Evolutionary conservation across 805 yeast genomes (phyloP), one percentile per base, ranked within the genome.

Genomic region (Ogataea thermomethanolica): DNA sequence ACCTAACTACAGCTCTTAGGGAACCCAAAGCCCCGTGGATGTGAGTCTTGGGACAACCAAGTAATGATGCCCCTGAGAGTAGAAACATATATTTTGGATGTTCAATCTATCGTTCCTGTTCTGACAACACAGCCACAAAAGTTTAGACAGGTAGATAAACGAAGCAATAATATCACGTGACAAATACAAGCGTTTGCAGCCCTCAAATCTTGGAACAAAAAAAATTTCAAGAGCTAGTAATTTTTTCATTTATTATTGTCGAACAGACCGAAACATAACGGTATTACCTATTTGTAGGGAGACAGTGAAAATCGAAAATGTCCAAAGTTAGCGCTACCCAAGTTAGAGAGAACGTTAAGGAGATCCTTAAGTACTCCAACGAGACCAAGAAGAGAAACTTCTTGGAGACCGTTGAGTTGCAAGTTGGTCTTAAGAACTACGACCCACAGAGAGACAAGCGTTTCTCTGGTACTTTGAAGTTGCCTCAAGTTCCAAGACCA

Each of bases 391-490:
- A 93, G 96, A 90, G 99, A 84, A 93, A 93, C 95, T 93, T 93
- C 80, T 85, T 91, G 76, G 99, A 93, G 84, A 91, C 99, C 74
- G 90, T 93, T 66, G 99, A 93, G 80, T 81, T 93, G 71, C 99
- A 93, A 80, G 95, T 93, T 69, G 99, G 99, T 75, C 83, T 93
- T 65, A 93, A 93, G 90, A 93, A 93, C 95, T 93, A 93, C 78
- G 99, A 93, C 74, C 98, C 99, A 70, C 99, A 93, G 81, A 90
- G 99, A 87, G 99, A 93, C 78, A 93, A 93, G 90, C 98, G 99
- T 89, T 93, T 93, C 97, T 91, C 98, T 71, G 99, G 99, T 79
- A 69, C 98, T 69, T 83, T 93, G 78, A 93, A 83, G 78, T 81
- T 93, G 65, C 99, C 99, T 69, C 83, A 81, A 69, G 96, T 95